Evolutionary conservation across 768 basidiomycete genomes (phyloP).

Genomic region (Gloeopeniophorella convolvens): DNA sequence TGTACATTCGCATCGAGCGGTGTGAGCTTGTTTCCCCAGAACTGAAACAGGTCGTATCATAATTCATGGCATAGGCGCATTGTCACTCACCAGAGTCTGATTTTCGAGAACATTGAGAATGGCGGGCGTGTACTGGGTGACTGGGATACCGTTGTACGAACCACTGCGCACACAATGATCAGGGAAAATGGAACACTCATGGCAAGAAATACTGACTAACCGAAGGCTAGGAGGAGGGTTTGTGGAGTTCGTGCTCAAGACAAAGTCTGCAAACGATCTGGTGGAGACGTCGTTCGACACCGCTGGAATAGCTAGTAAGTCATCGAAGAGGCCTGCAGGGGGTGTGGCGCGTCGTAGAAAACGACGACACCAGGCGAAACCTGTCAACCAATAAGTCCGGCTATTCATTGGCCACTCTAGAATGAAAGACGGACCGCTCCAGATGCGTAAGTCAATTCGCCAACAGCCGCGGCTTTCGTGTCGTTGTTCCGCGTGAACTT

Average conservation of each 20-base stretch:
- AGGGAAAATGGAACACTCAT: background rate
- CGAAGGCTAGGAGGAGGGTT: slow-evolving; percentile 25
- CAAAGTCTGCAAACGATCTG: slow-evolving; percentile 31
- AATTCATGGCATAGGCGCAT: background rate
- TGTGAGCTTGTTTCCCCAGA: slow-evolving; percentile 33
- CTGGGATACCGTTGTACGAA: slow-evolving; percentile 33
- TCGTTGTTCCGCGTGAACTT: background rate
- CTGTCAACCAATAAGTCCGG: slow-evolving; percentile 27
- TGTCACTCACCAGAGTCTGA: slow-evolving; percentile 32
- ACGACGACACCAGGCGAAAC: slow-evolving; percentile 16
- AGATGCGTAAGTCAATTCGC: background rate
- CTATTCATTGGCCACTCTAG: slow-evolving; percentile 24
- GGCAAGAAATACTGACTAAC: slow-evolving; percentile 1
- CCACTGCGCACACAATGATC: background rate
- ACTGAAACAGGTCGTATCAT: slow-evolving; percentile 26
- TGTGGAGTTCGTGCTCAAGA: slow-evolving; percentile 27
- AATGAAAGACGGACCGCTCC: slow-evolving; percentile 32
- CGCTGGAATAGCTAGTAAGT: slow-evolving; percentile 35
- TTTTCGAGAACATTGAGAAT: slow-evolving; percentile 36
- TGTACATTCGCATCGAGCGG: slow-evolving; percentile 30
- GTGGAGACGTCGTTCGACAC: slow-evolving; percentile 31
- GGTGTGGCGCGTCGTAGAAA: slow-evolving; percentile 50
- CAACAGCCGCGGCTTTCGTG: background rate
- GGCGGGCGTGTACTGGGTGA: slow-evolving; percentile 28
- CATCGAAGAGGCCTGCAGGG: slow-evolving; percentile 43